These are phyloP conservation scores for Magnolia kwangsiensis DNA, from an alignment of 164 flowering plant species.

Conservation along the genomic window DNA sequence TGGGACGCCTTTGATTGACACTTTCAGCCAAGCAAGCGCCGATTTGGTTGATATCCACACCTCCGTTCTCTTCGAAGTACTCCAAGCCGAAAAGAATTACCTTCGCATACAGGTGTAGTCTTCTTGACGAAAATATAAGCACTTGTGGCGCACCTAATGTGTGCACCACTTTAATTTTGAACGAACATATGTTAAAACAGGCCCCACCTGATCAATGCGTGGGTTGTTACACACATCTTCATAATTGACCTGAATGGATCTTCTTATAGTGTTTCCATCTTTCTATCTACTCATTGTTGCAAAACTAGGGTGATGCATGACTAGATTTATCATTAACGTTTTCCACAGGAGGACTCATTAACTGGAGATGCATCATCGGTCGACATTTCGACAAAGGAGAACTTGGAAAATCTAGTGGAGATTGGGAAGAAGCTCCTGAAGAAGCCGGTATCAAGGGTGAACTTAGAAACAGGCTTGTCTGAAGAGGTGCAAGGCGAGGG, in stretches of 20 bases:
- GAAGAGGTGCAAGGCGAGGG: conserved; percentile 32
- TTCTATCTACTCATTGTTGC: not conserved
- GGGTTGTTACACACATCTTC: not conserved
- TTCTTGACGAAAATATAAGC: not conserved
- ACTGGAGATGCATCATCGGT: conserved; percentile 32
- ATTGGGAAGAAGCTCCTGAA: conserved; percentile 37
- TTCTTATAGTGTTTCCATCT: not conserved
- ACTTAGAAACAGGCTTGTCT: conserved; percentile 39
- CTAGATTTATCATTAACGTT: not conserved
- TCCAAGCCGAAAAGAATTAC: conserved; percentile 32
- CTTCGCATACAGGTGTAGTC: conserved; percentile 47
- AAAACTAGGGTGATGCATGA: not conserved
- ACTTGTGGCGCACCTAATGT: not conserved
- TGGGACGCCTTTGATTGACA: conserved; percentile 37
- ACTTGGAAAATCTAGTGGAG: conserved; percentile 32
- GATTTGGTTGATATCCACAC: conserved; percentile 59
- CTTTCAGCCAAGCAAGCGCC: conserved; percentile 38
- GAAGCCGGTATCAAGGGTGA: conserved; percentile 43
- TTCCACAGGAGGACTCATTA: conserved; percentile 40
- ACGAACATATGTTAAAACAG: too few species aligned
- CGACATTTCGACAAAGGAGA: conserved; percentile 40
- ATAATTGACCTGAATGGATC: too few species aligned
- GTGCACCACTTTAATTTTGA: not conserved
- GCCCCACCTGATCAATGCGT: too few species aligned
- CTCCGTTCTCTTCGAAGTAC: conserved; percentile 40